Evolutionary conservation across 768 basidiomycete genomes (phyloP), one percentile per base, ranked within the genome.

Genomic region (Phylloporus sp.): DNA sequence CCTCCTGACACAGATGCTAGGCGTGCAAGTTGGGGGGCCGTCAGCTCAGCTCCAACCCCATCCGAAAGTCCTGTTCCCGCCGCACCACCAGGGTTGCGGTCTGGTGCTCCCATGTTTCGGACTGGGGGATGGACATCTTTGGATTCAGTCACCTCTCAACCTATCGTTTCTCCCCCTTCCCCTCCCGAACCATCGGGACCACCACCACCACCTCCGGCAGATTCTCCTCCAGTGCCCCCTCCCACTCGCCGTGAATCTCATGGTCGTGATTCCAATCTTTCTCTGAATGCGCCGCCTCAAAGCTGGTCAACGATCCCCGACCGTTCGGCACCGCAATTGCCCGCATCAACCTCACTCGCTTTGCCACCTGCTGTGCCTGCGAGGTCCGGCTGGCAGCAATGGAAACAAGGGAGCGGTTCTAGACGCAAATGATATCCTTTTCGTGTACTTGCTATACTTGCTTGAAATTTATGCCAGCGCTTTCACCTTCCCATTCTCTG

Each of bases 51-150:
- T 29, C 60, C 72, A 4, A 42, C 52, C 28, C 53, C 66, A 32
- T 45, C 47, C 46, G 42, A 45, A 7, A 28, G 49, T n/a, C 28
- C 60, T 55, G 24, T 31, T 39, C 29, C 26, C 47, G n/a, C 47
- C n/a, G 16, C 62, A 38, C 57, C 65, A 3, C 50, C 57, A 26
- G 42, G 58, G 36, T 46, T 57, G 29, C 54, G 52, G 57, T 58
- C 56, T 54, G 45, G 65, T 10, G 72, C 77, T 23, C 76, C 82
- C 16, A 57, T 71, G 10, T 86, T 85, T 64, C 75, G 82, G 40
- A 73, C 78, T 11, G 84, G 76, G 42, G 86, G 87, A 16, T 87
- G 83, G 80, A 81, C 85, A 9, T 80, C 80, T 31, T 72, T 88
- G 23, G 86, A 86, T 53, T 76, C 76, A 3, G 71, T 75, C 20